Evolutionary conservation across 345 rosid genomes (phyloP), one percentile per base, ranked within the genome.

Genomic region (Acer campestre): DNA sequence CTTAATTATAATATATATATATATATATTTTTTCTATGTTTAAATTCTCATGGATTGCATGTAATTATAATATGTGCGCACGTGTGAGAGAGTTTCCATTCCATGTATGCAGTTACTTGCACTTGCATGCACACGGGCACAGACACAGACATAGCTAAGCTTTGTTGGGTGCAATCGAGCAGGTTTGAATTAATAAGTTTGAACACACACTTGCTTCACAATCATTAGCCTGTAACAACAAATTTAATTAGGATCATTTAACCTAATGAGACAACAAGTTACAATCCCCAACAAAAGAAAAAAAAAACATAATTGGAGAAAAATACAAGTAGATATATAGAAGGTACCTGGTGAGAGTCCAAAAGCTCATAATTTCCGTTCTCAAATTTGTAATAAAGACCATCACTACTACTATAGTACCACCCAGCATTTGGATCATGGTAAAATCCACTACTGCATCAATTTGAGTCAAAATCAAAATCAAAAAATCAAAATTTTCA

Each of bases 381-480:
- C 55, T 93, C 95, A 75, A 91, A 86, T 76, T 83, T 90, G 90
- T 95, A 95, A 80, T 93, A 95, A 46, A 73, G 84, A 62, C 98
- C 93, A 79, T 95, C 97, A 69, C 83, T 83, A 71, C 88, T 89
- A 78, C 92, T 89, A 80, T 93, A 93, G 79, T 93, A 95, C 98
- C 98, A 95, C 22, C 98, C 98, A 76, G 89, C 95, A 82, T 7
- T 78, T 29, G 97, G 92, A 67, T 93, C 94, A 77, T 95, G 95
- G 82, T 93, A 93, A 83, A 95, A 93, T 79, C 97, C 98, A 81
- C 88, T 90, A 68, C 98, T 92, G 92, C 86, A 84, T 49, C 25
- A 79, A 70, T 16, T 13, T 18, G 27, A 31, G 6, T 67, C 16
- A 38, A 69, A 44, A 29, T 29, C 31, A 2, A 29, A 29, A 69